Conservation (phyloP, 768 basidiomycete genomes). For the Phaffia australis region DNA sequence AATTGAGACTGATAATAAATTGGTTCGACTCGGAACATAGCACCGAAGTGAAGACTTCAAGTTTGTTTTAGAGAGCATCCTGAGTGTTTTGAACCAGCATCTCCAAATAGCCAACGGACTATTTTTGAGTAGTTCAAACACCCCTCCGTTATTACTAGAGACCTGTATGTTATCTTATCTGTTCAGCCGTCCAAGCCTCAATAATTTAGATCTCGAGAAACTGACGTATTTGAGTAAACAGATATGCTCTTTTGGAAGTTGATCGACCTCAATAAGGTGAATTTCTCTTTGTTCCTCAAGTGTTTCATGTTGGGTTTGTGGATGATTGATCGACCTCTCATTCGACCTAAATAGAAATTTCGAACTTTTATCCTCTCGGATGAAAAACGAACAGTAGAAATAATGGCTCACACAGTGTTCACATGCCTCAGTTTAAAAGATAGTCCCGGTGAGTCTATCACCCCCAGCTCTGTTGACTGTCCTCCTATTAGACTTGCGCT, state of each 20-base stretch:
- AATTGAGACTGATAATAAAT: no score
- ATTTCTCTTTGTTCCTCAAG: conserved; percentile 17
- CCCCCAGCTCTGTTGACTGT: neutral
- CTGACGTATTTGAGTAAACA: neutral
- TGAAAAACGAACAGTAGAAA: conserved; percentile 64
- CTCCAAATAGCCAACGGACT: conserved; percentile 60
- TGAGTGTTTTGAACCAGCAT: conserved; percentile 48
- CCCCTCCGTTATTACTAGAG: conserved; percentile 71
- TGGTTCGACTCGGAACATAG: conserved; percentile 38
- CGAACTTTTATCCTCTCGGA: conserved; percentile 60
- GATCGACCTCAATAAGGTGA: conserved; percentile 81
- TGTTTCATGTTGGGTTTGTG: neutral
- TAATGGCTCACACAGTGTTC: conserved; percentile 66
- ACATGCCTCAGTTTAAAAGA: conserved; percentile 84
- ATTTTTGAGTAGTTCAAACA: conserved; percentile 73
- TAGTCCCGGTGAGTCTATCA: conserved; percentile 59
- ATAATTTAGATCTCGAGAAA: neutral
- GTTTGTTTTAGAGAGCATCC: conserved; percentile 66
- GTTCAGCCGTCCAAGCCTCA: neutral
- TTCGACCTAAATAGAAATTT: conserved; percentile 57
- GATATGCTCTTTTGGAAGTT: conserved; percentile 65
- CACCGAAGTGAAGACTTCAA: conserved; percentile 82
- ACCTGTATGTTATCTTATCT: conserved; percentile 49
- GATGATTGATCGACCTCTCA: conserved; percentile 11
- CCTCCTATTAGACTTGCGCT: neutral